Percentiles rank a stretch among this genome's conserved stretches.
These are phyloP conservation scores for Kwoniella sp. DNA, from an alignment of 768 basidiomycete genomes.

Conservation along the genomic window DNA sequence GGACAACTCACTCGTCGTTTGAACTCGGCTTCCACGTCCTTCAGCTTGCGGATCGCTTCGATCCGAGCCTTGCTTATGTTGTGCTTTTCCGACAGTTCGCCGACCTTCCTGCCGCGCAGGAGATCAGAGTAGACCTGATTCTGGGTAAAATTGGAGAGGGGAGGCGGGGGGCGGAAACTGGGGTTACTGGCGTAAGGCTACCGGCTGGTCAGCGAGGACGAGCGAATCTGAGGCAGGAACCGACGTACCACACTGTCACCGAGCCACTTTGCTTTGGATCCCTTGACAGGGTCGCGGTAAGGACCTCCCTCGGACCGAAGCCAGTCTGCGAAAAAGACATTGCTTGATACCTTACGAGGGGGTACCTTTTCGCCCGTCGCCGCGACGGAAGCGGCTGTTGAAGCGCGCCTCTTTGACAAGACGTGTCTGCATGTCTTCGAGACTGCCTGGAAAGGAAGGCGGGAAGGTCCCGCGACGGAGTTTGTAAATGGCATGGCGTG, in stretches of 20 bases:
- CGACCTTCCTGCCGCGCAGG: slow-evolving; percentile 15
- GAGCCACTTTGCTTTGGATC: slow-evolving; percentile 43
- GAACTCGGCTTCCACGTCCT: slow-evolving; percentile 43
- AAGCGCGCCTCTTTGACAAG: too few species aligned
- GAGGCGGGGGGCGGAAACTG: slow-evolving; percentile 47
- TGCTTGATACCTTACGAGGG: slow-evolving; percentile 11
- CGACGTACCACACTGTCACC: slow-evolving; percentile 41
- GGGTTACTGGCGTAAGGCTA: slow-evolving; percentile 48
- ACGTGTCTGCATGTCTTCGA: neutral
- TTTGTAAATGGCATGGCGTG: slow-evolving; percentile 21
- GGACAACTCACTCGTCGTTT: slow-evolving; percentile 38
- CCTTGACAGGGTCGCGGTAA: slow-evolving; percentile 24
- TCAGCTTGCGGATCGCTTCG: slow-evolving; percentile 45
- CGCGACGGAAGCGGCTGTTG: neutral
- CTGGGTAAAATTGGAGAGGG: slow-evolving; percentile 40
- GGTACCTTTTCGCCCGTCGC: neutral
- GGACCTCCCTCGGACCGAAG: slow-evolving; percentile 21
- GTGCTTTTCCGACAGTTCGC: slow-evolving; percentile 35
- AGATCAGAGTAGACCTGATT: slow-evolving; percentile 35
- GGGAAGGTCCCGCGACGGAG: slow-evolving; percentile 39
- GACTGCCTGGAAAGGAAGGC: slow-evolving; percentile 24
- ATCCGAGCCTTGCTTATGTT: slow-evolving; percentile 46
- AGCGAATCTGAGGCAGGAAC: neutral
- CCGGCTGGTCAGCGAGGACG: neutral
- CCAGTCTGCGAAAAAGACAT: slow-evolving; percentile 24